Conservation (phyloP, 2,329 filamentous ascomycete genomes). For the Akanthomyces uredinophilus region DNA sequence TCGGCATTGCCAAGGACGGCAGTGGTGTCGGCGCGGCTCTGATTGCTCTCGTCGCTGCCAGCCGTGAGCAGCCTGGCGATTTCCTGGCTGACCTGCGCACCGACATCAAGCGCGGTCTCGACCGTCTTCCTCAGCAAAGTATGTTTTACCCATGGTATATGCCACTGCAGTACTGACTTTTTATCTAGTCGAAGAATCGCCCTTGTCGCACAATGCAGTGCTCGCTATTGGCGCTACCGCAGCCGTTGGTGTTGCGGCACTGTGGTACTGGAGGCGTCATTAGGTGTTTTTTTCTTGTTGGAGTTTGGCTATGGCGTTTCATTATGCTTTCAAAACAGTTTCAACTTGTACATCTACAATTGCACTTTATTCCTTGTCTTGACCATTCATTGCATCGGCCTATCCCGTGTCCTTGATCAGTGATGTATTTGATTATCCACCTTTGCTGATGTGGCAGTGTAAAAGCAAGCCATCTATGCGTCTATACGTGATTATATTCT, state of each 20-base stretch:
- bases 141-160: slow-evolving; percentile 17
- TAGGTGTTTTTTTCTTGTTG: slow-evolving; percentile 6
- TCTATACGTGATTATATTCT: neutral
- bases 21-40: slow-evolving; percentile 79
- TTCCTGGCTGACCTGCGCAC: slow-evolving; percentile 38
- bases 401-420: neutral
- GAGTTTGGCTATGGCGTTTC: slow-evolving; percentile 11
- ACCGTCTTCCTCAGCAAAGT: slow-evolving; percentile 28
- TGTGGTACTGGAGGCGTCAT: slow-evolving; percentile 32
- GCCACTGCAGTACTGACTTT: neutral
- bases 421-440: neutral
- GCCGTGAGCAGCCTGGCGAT: slow-evolving; percentile 51
- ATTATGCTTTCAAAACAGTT: slow-evolving; percentile 4
- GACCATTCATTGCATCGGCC: neutral
- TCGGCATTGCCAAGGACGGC: slow-evolving; percentile 95
- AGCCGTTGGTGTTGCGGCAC: slow-evolving; percentile 32
- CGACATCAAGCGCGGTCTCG: slow-evolving; percentile 33
- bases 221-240: slow-evolving; percentile 32
- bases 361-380: slow-evolving; percentile 1
- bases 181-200: slow-evolving; percentile 26
- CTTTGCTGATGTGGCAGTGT: neutral
- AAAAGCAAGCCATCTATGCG: neutral
- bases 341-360: slow-evolving; percentile 7
- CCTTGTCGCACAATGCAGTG: slow-evolving; percentile 27
- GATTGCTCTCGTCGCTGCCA: slow-evolving; percentile 83